Evolutionary conservation across 2,329 filamentous ascomycete genomes (phyloP).

Genomic region (Colletotrichum sansevieriae): DNA sequence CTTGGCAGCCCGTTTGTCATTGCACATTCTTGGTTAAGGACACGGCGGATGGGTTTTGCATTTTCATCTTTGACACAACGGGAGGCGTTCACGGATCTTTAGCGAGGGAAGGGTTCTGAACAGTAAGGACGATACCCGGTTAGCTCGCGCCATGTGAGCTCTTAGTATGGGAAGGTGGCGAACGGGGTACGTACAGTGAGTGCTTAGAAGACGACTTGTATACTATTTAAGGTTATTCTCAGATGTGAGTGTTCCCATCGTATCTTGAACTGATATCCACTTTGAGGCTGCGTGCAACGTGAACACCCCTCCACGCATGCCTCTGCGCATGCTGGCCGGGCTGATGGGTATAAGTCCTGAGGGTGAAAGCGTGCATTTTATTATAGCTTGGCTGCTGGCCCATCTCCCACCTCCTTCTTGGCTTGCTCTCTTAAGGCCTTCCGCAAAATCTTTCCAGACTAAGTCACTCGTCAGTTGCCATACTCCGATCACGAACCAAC

Average conservation of each 20-base stretch:
- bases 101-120: conserved; percentile 37
- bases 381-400: conserved; percentile 43
- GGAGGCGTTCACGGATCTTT: conserved; percentile 37
- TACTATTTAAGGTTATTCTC: conserved; percentile 1
- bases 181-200: conserved; percentile 23
- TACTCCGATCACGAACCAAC: conserved; percentile 8
- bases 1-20: background rate
- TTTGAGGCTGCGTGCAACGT: background rate
- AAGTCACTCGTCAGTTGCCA: conserved; percentile 6
- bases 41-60: conserved; percentile 13
- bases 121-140: conserved; percentile 42
- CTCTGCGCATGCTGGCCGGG: background rate
- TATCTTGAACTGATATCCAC: background rate
- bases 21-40: conserved; percentile 5
- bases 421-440: conserved; percentile 71
- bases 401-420: conserved; percentile 62
- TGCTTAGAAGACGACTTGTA: conserved; percentile 16
- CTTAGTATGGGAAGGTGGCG: conserved; percentile 31
- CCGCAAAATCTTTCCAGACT: conserved; percentile 77
- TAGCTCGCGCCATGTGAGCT: conserved; percentile 32
- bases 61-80: conserved; percentile 12
- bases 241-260: background rate
- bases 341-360: background rate
- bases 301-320: background rate
- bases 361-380: background rate